phyloP scores from a whole-genome alignment of 345 rosid genomes.

The Cardiospermum halicacabum region DNA sequence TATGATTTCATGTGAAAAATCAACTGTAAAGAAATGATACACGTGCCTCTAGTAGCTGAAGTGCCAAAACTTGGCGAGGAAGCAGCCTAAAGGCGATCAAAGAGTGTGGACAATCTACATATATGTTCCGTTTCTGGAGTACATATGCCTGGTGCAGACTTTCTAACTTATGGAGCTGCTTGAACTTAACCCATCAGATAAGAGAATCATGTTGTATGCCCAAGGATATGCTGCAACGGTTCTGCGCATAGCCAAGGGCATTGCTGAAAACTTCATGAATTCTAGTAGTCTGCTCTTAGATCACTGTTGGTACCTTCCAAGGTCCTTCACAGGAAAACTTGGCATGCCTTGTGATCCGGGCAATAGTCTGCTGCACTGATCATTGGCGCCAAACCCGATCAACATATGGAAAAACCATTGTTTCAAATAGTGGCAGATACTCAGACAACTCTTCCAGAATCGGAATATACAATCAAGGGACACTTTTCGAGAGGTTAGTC shows the following conservation, averaged over 20 bases:
- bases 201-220: slow-evolving; percentile 3
- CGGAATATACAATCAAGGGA: slow-evolving; percentile 23
- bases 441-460: slow-evolving; percentile 21
- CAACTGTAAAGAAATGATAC: slow-evolving; percentile 9
- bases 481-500: slow-evolving; percentile 24
- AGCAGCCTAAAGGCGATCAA: slow-evolving; percentile 9
- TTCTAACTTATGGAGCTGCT: slow-evolving; percentile 4
- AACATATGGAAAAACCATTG: slow-evolving; percentile 6
- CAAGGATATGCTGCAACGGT: slow-evolving; percentile 15
- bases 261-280: slow-evolving; percentile 25
- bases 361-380: slow-evolving; percentile 17
- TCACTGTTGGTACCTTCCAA: slow-evolving; percentile 17
- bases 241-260: slow-evolving; percentile 25
- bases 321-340: slow-evolving; percentile 20
- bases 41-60: neutral
- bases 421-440: slow-evolving; percentile 16
- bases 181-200: neutral
- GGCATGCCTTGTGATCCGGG: slow-evolving; percentile 16
- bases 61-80: slow-evolving; percentile 7
- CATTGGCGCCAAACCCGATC: slow-evolving; percentile 23
- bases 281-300: slow-evolving; percentile 25
- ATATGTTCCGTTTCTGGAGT: neutral
- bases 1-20: neutral
- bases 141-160: slow-evolving; percentile 10
- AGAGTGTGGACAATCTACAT: slow-evolving; percentile 7